phyloP scores from a whole-genome alignment of 371 early-diverging fungal genomes.

The Choanephora cucurbitarum region DNA sequence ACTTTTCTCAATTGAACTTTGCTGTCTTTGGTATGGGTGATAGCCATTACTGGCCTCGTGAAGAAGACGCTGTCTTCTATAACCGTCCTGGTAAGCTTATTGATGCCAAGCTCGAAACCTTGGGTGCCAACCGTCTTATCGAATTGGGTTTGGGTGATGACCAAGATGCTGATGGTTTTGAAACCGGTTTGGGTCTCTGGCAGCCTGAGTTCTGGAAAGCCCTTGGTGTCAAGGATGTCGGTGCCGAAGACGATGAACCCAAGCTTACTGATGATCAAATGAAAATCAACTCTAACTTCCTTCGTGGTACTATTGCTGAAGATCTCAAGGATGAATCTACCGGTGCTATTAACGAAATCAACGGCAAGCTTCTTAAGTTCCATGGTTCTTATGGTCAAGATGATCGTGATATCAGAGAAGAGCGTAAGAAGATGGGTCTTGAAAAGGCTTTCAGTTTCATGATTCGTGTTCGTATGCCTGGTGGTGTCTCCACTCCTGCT shows the following conservation, averaged over 20 bases:
- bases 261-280: constrained; percentile 85
- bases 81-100: constrained; percentile 88
- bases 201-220: constrained; percentile 82
- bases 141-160: constrained; percentile 86
- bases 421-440: constrained; percentile 79
- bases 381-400: constrained; percentile 97
- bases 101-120: constrained; percentile 72
- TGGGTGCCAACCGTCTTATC: constrained; percentile 71
- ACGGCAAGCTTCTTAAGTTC: constrained; percentile 92
- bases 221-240: constrained; percentile 69
- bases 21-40: constrained; percentile 93
- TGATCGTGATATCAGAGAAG: constrained; percentile 91
- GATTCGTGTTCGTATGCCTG: constrained; percentile 94
- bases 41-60: constrained; percentile 93
- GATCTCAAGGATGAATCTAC: constrained; percentile 81
- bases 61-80: constrained; percentile 86
- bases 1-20: constrained; percentile 68
- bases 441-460: constrained; percentile 94
- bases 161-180: constrained; percentile 89
- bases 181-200: constrained; percentile 80
- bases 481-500: constrained; percentile 82
- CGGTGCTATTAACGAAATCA: constrained; percentile 85
- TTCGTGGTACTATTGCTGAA: constrained; percentile 90
- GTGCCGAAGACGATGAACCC: constrained; percentile 69
- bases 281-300: constrained; percentile 86